Base-by-base conservation (phyloP, 2,329 filamentous ascomycete species). In the Botrytis medusae region DNA sequence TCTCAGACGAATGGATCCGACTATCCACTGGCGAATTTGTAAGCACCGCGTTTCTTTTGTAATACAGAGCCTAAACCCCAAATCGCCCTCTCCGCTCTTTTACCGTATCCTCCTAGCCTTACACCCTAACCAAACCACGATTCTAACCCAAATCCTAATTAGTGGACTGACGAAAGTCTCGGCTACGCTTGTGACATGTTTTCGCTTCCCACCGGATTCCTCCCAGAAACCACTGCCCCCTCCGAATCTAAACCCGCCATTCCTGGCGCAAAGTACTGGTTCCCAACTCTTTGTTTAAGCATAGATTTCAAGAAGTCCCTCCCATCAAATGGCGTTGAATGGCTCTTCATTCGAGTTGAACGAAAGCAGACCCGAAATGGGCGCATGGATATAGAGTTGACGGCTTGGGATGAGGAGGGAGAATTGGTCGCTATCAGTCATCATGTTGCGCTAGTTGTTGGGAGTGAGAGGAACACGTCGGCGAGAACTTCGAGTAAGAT, bases 271-370 rank as follows among this genome's bases (percentile, higher is more conserved):
- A 82, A 82, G n/a, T 79, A 76, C 71, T 81, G 80, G 80, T 81
- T 81, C 69, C 80, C 80, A 9, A 97, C 93, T 0, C 82, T 97
- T 1, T 83, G 90, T 29, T 82, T 96, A 79, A 94, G 93, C 80
- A 78, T 97, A 34, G 93, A 97, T 75, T 84, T 94, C 57, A 96
- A 95, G 84, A 93, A 91, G 80, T 81, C 86, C 10, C 80, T 97
- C 62, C 92, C 92, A 0, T 82, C 83, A 6, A 87, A 88, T 60
- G 93, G 93, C 0, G 88, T 89, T 1, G 90, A 93, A 80, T 96
- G 92, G 90, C 80, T 97, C 71, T 91, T 91, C 77, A 84, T 90
- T 59, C 85, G 92, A 46, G 85, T 91, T 20, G 85, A 87, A 72
- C 85, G 89, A 7, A 94, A 93, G 82, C 84, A 86, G 81, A 88